A percentile compares a stretch with the other conserved stretches of the same genome.
Evolutionary conservation across 164 flowering plant genomes (phyloP).

Genomic region (Berberis thunbergii): DNA sequence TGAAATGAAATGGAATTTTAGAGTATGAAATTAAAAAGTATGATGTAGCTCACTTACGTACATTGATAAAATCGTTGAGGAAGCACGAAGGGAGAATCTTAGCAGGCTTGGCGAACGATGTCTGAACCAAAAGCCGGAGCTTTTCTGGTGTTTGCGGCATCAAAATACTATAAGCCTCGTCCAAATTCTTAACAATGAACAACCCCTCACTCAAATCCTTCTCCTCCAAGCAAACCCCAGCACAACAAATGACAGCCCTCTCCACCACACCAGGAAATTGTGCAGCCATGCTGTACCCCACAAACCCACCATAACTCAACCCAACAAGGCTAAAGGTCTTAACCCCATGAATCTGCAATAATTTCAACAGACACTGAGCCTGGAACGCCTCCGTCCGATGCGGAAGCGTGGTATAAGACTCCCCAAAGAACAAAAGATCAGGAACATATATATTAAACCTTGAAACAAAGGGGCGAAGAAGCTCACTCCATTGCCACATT

Average conservation of each 20-base stretch:
- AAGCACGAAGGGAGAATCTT: conserved; percentile 32
- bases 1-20: neutral
- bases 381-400: conserved; percentile 35
- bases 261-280: conserved; percentile 20
- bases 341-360: conserved; percentile 23
- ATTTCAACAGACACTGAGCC: conserved; percentile 27
- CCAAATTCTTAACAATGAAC: conserved; percentile 31
- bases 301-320: conserved; percentile 35
- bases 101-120: conserved; percentile 30
- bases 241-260: conserved; percentile 33
- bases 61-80: conserved; percentile 29
- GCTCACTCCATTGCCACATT: conserved; percentile 37
- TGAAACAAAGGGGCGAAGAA: conserved; percentile 17
- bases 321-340: conserved; percentile 20
- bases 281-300: conserved; percentile 21
- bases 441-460: conserved; percentile 31
- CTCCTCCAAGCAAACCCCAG: conserved; percentile 48
- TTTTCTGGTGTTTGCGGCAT: conserved; percentile 46
- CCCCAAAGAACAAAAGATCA: conserved; percentile 38
- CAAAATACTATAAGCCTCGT: conserved; percentile 35
- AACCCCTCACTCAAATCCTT: conserved; percentile 37
- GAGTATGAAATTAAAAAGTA: neutral
- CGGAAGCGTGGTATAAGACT: conserved; percentile 21
- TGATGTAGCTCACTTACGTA: conserved; percentile 5
- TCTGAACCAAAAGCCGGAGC: conserved; percentile 26